Base-by-base conservation (phyloP, 2,329 filamentous ascomycete genomes). In the Pyrenochaeta sp. region DNA sequence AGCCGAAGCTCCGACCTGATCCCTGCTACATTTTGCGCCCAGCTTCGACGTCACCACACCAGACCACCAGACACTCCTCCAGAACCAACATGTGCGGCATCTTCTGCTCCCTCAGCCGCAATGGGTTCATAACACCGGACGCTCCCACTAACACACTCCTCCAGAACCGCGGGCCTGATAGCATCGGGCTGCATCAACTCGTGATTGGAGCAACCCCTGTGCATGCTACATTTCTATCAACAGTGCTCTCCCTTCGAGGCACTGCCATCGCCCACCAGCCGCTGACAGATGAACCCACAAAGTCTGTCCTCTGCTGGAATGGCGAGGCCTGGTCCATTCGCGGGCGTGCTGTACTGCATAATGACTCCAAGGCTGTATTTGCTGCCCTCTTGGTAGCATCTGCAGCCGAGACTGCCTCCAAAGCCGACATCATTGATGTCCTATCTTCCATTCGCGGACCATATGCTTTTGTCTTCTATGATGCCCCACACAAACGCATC, bases 231-330 rank as follows among this genome's bases (percentile, higher is more conserved):
- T 88, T 95, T 62, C 81, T 84, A 9, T 94, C 93, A 6, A 95
- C 91, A 0, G 93, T 99, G 1, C 81, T 97, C n/a, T 86, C 91
- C 3, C 77, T 99, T n/a, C 84, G 94, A 58, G 93, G 93, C 18
- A 81, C 84, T 35, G 77, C 82, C 50, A 66, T 94, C 35, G 83
- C 86, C 6, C 67, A 74, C 22, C 94, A 97, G 68, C 94, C 94
- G 2, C 80, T 96, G 3, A 69, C 80, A 28, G 81, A 87, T 53
- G 24, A 65, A 3, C 51, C 58, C 0, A 80, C 79, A 0, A 78
- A 79, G 3, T 90, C 87, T 1, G 76, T 89, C 1, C 78, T 99
- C 2, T 96, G 93, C 78, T 99, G 94, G 94, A 99, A 99, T 65
- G 94, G 94, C 29, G 94, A 99, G 68, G 93, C 91, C 1, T 99